These are phyloP conservation scores for Gryganskiella cystojenkinii DNA, from an alignment of 192 early-diverging fungal species.

Conservation along the genomic window DNA sequence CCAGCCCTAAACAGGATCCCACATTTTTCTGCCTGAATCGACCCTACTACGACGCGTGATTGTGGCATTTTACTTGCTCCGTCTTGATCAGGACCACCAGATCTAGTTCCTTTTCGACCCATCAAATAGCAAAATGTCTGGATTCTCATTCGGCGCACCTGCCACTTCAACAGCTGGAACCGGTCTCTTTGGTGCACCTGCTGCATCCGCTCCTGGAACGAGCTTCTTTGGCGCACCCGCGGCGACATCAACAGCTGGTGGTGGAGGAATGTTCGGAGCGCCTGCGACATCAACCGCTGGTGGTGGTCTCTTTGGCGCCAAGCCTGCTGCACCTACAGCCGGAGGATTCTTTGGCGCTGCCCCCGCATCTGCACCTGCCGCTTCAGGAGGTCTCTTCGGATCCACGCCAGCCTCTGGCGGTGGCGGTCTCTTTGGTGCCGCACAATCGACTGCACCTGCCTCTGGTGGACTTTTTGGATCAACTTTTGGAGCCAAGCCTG, in stretches of 20 bases:
- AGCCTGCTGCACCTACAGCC: conserved; percentile 29
- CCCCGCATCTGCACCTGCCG: conserved; percentile 9
- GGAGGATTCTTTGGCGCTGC: conserved; percentile 32
- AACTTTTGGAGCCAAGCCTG: conserved; percentile 28
- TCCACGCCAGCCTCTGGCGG: conserved; percentile 7
- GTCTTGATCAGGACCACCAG: neutral
- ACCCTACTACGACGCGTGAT: too few relatives aligned
- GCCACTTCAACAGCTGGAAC: conserved; percentile 1
- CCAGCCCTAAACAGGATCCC: too few relatives aligned
- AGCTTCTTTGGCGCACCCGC: conserved; percentile 37
- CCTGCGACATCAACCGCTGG: conserved; percentile 7
- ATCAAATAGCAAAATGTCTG: conserved; percentile 23
- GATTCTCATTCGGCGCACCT: conserved; percentile 45
- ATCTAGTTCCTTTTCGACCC: neutral
- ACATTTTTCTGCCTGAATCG: too few relatives aligned
- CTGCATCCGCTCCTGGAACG: neutral
- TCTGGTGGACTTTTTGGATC: conserved; percentile 40
- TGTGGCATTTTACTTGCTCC: too few relatives aligned
- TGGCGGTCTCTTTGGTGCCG: conserved; percentile 21
- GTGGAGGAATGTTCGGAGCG: conserved; percentile 48
- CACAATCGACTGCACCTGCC: conserved; percentile 19
- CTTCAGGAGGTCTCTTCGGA: conserved; percentile 20
- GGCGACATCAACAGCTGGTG: conserved; percentile 21
- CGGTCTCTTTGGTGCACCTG: conserved; percentile 10
- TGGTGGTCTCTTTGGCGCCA: conserved; percentile 26